A percentile compares a stretch with the other conserved stretches of the same genome.
These are phyloP conservation scores for Backusella sp. DNA, from an alignment of 192 early-diverging fungal species.

Conservation along the genomic window DNA sequence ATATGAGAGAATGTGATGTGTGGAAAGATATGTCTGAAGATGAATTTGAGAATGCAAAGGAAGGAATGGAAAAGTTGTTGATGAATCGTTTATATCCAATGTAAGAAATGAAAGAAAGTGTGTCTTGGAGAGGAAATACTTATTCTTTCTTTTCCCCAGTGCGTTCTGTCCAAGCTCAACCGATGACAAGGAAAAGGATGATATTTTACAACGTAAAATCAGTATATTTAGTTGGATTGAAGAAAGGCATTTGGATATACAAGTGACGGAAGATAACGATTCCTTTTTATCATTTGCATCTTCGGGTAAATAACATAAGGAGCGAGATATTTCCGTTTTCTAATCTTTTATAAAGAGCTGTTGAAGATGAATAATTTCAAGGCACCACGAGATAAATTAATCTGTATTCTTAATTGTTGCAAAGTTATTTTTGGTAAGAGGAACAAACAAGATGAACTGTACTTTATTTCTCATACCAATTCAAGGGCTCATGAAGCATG, in stretches of 20 bases:
- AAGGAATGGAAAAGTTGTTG: constrained; percentile 82
- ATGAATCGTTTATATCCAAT: constrained; percentile 70
- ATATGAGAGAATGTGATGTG: constrained; percentile 68
- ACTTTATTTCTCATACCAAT: no score
- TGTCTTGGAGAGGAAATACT: not conserved
- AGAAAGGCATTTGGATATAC: constrained; percentile 73
- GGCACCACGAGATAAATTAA: constrained; percentile 82
- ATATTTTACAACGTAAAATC: constrained; percentile 72
- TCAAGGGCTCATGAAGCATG: constrained; percentile 19
- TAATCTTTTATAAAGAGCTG: constrained; percentile 45
- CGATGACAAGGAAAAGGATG: constrained; percentile 75
- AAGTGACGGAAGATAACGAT: constrained; percentile 54
- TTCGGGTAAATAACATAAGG: constrained; percentile 35
- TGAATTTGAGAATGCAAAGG: constrained; percentile 75
- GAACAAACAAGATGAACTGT: no score
- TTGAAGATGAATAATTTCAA: constrained; percentile 83
- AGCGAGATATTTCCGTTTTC: not conserved
- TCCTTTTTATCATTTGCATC: constrained; percentile 66
- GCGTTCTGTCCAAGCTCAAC: constrained; percentile 71
- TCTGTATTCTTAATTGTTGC: constrained; percentile 83
- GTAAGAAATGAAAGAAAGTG: constrained; percentile 42
- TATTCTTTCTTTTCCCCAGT: constrained; percentile 29
- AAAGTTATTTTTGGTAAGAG: constrained; percentile 70
- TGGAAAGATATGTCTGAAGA: constrained; percentile 60
- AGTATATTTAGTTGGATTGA: constrained; percentile 71